These are phyloP conservation scores for Talaromyces sp. DNA, from an alignment of 2,329 filamentous ascomycete species.

Conservation along the genomic window DNA sequence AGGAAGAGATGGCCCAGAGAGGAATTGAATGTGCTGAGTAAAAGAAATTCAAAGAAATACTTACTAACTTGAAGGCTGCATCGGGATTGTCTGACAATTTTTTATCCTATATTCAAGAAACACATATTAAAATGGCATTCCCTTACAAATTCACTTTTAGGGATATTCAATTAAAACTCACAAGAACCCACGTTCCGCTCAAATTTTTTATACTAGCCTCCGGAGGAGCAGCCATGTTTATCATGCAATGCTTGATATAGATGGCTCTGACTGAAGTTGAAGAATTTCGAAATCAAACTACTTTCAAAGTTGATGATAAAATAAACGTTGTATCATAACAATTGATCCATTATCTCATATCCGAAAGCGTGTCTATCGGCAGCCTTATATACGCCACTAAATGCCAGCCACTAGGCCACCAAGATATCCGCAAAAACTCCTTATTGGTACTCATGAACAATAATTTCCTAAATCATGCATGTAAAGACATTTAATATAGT, in stretches of 20 bases:
- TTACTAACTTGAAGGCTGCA: not conserved
- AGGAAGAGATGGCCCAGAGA: not conserved
- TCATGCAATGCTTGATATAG: not conserved
- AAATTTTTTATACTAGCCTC: not conserved
- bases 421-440: not conserved
- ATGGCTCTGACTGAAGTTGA: not conserved
- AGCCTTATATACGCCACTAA: not conserved
- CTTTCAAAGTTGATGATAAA: not conserved
- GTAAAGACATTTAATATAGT: not conserved
- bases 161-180: not conserved
- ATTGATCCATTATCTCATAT: too few species aligned
- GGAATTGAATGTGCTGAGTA: not conserved
- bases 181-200: not conserved
- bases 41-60: not conserved
- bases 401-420: too few species aligned
- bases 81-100: not conserved
- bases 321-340: not conserved
- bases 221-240: not conserved
- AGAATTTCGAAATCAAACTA: not conserved
- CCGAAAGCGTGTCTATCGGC: not conserved
- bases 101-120: not conserved
- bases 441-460: not conserved
- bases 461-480: not conserved
- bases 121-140: not conserved
- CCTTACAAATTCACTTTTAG: not conserved